Conservation (phyloP, 1,139 yeast genomes). For the Hyphopichia pseudoburtonii region DNA sequence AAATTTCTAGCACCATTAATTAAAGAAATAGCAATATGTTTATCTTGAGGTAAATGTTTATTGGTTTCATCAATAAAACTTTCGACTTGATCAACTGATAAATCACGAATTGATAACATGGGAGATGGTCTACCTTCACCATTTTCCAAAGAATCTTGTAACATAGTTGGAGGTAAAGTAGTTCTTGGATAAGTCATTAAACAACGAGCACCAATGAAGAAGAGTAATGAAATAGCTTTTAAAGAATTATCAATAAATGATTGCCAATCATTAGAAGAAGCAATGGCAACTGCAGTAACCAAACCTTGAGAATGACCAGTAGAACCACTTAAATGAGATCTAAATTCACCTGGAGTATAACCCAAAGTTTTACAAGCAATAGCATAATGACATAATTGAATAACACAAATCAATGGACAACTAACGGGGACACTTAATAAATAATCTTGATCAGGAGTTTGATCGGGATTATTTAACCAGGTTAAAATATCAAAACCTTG, state of each 20-base stretch:
- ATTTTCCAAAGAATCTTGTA: slow-evolving; percentile 88
- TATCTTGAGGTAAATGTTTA: slow-evolving; percentile 87
- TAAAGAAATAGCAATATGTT: slow-evolving; percentile 87
- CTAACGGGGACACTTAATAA: slow-evolving; percentile 89
- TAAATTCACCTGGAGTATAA: slow-evolving; percentile 84
- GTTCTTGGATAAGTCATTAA: slow-evolving; percentile 90
- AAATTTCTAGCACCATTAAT: slow-evolving; percentile 94
- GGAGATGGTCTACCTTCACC: slow-evolving; percentile 98
- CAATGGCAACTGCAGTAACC: slow-evolving; percentile 88
- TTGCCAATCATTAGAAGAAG: slow-evolving; percentile 85
- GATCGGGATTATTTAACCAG: slow-evolving; percentile 84
- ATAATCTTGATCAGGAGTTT: slow-evolving; percentile 89
- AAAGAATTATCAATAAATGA: slow-evolving; percentile 69
- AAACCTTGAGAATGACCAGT: slow-evolving; percentile 99
- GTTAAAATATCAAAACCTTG: slow-evolving; percentile 87
- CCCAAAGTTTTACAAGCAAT: slow-evolving; percentile 85
- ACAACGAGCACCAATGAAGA: slow-evolving; percentile 92
- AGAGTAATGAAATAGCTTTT: slow-evolving; percentile 80
- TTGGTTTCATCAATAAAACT: slow-evolving; percentile 80
- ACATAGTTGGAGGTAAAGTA: slow-evolving; percentile 88
- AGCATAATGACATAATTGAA: slow-evolving; percentile 91
- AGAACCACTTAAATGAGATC: slow-evolving; percentile 71
- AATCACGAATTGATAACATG: slow-evolving; percentile 91
- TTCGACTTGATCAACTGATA: slow-evolving; percentile 77
- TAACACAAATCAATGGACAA: slow-evolving; percentile 93